Conservation (phyloP, 768 basidiomycete genomes). For the Hypholoma sublateritium region DNA sequence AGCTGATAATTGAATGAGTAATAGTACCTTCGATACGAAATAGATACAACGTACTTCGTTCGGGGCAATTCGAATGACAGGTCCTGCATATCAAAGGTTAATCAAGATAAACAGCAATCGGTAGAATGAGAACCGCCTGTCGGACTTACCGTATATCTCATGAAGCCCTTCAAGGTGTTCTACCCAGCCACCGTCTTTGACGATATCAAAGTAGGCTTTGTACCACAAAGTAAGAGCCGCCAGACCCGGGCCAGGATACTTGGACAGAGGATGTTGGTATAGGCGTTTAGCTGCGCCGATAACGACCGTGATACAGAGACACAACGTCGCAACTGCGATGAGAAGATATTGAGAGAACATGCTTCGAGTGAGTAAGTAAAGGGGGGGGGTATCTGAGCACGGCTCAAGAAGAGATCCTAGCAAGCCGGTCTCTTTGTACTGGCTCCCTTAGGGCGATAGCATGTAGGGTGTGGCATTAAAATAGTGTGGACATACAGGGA, state of each 20-base stretch:
- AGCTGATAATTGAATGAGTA: slow-evolving; percentile 26
- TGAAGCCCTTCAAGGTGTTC: slow-evolving; percentile 37
- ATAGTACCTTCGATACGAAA: background rate
- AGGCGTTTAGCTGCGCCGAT: slow-evolving; percentile 1
- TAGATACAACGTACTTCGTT: slow-evolving; percentile 31
- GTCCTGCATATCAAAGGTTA: slow-evolving; percentile 30
- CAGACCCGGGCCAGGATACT: slow-evolving; percentile 32
- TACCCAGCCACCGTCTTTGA: slow-evolving; percentile 36
- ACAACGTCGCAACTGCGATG: slow-evolving; percentile 1
- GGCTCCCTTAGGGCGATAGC: no score
- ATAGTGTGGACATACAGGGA: background rate
- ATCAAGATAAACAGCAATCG: background rate
- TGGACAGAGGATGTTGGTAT: slow-evolving; percentile 24
- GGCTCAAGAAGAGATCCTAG: background rate
- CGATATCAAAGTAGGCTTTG: slow-evolving; percentile 32
- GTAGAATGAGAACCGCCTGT: background rate
- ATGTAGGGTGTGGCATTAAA: background rate
- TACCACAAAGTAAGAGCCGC: slow-evolving; percentile 34
- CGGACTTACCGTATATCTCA: slow-evolving; percentile 31
- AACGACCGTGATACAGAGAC: background rate
- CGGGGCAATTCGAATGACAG: slow-evolving; percentile 36
- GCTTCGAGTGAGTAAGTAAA: no score
- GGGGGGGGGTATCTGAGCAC: background rate
- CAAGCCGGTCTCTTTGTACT: no score
- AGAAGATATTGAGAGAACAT: slow-evolving; percentile 7